A percentile compares a stretch with the other conserved stretches of the same genome.
Conservation (phyloP, 129 eudicot species). For the Kitagawia praeruptora region DNA sequence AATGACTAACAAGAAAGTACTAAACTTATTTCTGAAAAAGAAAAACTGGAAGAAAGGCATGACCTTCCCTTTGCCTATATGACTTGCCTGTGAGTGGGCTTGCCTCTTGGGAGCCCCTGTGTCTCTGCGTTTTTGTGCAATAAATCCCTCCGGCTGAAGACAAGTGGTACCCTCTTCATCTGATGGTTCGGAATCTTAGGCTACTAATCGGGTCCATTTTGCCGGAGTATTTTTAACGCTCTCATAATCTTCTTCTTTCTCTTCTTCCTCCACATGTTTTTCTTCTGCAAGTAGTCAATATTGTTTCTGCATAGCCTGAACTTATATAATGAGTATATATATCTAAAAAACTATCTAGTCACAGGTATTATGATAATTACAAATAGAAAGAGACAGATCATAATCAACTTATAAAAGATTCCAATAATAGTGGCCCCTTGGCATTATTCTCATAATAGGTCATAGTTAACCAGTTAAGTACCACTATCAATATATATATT, state of each 20-base stretch:
- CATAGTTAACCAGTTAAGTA: background rate
- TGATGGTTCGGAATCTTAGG: conserved; percentile 7
- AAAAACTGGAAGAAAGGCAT: conserved; percentile 87
- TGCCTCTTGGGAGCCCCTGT: background rate
- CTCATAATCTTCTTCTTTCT: conserved; percentile 28
- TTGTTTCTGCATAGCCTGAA: background rate
- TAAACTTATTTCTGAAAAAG: background rate
- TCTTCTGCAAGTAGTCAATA: background rate
- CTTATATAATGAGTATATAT: background rate
- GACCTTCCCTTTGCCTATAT: conserved; percentile 91
- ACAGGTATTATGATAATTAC: background rate
- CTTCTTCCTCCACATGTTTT: conserved; percentile 42
- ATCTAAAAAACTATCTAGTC: background rate
- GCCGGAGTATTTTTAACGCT: conserved; percentile 1
- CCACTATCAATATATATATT: background rate
- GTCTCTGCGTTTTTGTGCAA: background rate
- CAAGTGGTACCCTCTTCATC: conserved; percentile 14
- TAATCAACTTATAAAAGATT: background rate
- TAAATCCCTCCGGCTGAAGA: background rate
- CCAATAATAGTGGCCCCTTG: background rate
- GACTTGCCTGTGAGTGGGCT: conserved; percentile 58
- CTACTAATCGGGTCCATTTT: background rate
- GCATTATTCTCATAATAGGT: conserved; percentile 10
- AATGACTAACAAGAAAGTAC: background rate
- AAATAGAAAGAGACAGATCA: background rate